Percentiles rank a stretch among this genome's conserved stretches.
Evolutionary conservation across 2,329 filamentous ascomycete species (phyloP).

Genomic region (Xylariaceae sp.): DNA sequence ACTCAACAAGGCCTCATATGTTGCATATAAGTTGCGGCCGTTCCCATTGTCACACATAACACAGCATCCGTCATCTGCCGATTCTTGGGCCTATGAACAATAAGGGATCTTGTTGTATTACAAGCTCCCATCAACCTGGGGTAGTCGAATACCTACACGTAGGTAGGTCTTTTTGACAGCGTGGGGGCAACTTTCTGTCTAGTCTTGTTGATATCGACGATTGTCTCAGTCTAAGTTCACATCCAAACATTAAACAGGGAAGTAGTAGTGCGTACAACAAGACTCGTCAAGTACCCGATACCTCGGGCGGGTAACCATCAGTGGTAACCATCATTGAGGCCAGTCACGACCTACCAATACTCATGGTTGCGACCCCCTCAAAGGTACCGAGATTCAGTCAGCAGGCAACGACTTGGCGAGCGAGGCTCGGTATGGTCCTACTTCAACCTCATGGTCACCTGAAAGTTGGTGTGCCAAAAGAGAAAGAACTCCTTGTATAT

Average conservation of each 20-base stretch:
- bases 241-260: neutral
- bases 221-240: conserved; percentile 7
- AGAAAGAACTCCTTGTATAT: neutral
- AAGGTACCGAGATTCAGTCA: neutral
- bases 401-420: neutral
- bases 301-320: no score
- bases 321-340: no score
- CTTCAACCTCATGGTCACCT: neutral
- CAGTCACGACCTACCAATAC: no score
- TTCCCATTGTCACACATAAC: conserved; percentile 35
- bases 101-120: neutral
- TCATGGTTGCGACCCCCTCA: neutral
- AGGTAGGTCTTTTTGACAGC: neutral
- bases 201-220: neutral
- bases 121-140: neutral
- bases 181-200: neutral
- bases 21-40: conserved; percentile 3
- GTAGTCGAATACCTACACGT: neutral
- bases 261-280: neutral
- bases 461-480: neutral
- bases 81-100: conserved; percentile 21
- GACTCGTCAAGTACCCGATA: no score
- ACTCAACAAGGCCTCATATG: neutral
- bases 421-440: neutral
- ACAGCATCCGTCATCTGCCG: conserved; percentile 44